phyloP scores from a whole-genome alignment of 345 rosid genomes.

The Melaleuca quinquenervia region DNA sequence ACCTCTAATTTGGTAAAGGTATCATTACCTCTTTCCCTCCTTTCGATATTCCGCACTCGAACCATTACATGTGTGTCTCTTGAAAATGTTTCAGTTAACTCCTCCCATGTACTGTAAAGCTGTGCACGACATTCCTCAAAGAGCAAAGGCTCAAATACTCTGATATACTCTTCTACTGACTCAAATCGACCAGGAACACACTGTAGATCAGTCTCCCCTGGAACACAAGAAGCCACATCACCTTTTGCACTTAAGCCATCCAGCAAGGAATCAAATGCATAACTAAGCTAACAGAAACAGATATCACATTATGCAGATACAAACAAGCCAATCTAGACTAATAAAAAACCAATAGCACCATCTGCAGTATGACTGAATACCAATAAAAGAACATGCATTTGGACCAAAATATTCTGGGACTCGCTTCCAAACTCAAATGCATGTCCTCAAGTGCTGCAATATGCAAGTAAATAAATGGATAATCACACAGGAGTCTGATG shows the following conservation, averaged over 20 bases:
- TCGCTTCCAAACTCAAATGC: neutral
- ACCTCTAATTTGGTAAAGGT: neutral
- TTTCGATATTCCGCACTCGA: slow-evolving; percentile 68
- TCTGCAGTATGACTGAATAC: neutral
- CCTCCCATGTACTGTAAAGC: slow-evolving; percentile 94
- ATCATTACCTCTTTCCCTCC: slow-evolving; percentile 90
- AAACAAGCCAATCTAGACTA: neutral
- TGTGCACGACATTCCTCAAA: slow-evolving; percentile 99
- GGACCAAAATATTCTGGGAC: neutral
- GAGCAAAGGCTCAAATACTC: slow-evolving; percentile 97
- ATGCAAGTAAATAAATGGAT: neutral
- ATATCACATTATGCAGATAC: neutral
- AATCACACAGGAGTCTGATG: neutral
- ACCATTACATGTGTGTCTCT: slow-evolving; percentile 59
- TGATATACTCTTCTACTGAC: slow-evolving; percentile 78
- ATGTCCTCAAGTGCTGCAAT: neutral
- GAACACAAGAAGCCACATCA: neutral
- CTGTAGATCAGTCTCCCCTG: slow-evolving; percentile 89
- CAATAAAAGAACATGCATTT: neutral
- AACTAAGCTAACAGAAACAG: neutral
- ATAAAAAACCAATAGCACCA: neutral
- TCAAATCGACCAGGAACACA: slow-evolving; percentile 90
- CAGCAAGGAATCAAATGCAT: neutral
- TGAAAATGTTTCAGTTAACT: slow-evolving; percentile 51
- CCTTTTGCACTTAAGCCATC: neutral